Evolutionary conservation across 495 filamentous ascomycete species (phyloP), one percentile per base, ranked within the genome.

Genomic region (Penicillium salamii): DNA sequence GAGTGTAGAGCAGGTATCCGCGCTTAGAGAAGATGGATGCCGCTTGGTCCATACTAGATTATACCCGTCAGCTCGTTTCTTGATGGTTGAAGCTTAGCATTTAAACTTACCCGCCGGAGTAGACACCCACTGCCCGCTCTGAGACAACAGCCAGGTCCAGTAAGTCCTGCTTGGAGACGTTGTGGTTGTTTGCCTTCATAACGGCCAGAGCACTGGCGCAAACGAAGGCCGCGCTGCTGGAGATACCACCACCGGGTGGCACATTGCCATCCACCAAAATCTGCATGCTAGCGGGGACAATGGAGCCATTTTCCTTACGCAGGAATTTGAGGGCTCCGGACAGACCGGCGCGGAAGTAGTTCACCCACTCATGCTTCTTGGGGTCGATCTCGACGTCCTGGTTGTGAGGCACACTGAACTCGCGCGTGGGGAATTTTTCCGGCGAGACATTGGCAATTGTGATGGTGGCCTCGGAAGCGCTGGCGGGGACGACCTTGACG

Each of bases 311-410:
- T 57, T 85, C 84, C 74, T 87, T 82, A 54, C 80, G 80, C 57
- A 98, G 70, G 42, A 96, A 74, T 62, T 89, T 82, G 26, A 95
- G 59, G 5, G 91, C 91, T 14, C 90, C 93, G 3, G 81, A 74
- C 35, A 96, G 76, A 0, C 93, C 95, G 17, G 90, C 86, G 70
- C 90, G 96, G 81, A 98, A 97, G 77, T 98, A 98, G 62, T 96
- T 97, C 38, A 91, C 86, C 95, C 95, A 98, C 68, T 97, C 90
- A 53, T 92, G 88, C 54, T 84, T 75, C 54, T 83, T 87, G 35
- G 85, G 77, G 66, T 95, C 89, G 65, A 96, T 90, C 50, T 92
- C 82, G 42, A 95, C 79, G 52, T 87, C 78, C 23, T 80, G 74
- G 21, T 82, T 70, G 18, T 70, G 57, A 3, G 89, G 80, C 14